phyloP scores from a whole-genome alignment of 2,329 filamentous ascomycete species.

The Cordyceps fumosorosea region DNA sequence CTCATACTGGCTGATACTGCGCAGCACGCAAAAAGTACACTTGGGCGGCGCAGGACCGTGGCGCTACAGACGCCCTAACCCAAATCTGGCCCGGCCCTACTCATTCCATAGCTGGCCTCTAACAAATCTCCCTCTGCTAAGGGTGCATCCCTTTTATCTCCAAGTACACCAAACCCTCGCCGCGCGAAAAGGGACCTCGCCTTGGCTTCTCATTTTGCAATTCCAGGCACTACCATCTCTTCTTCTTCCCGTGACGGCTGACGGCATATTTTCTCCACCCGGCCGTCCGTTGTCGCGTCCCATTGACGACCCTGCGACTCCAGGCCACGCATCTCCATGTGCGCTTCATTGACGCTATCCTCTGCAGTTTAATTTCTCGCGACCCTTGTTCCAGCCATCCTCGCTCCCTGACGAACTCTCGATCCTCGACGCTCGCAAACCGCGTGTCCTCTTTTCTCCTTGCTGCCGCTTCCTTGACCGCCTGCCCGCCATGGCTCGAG shows the following conservation, averaged over 20 bases:
- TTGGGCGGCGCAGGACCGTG: neutral
- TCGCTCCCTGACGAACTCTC: neutral
- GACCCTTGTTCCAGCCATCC: neutral
- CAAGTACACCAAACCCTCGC: neutral
- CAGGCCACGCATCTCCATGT: neutral
- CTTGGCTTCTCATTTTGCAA: neutral
- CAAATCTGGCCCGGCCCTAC: slow-evolving; percentile 6
- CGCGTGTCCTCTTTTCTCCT: neutral
- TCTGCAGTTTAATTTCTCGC: neutral
- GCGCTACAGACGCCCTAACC: slow-evolving; percentile 2
- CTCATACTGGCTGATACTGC: neutral
- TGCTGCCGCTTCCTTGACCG: no score
- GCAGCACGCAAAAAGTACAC: neutral
- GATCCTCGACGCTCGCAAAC: neutral
- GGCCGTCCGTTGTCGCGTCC: neutral
- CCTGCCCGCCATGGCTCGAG: slow-evolving; percentile 42
- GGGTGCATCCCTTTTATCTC: slow-evolving; percentile 6
- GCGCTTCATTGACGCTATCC: neutral
- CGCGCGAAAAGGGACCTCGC: slow-evolving; percentile 3
- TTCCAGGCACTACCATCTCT: neutral
- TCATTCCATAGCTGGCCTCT: slow-evolving; percentile 11
- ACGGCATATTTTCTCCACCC: neutral
- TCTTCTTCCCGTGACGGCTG: slow-evolving; percentile 1
- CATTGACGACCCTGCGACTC: neutral
- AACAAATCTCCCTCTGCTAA: slow-evolving; percentile 5